phyloP scores from a whole-genome alignment of 2,329 filamentous ascomycete species.

The Mariannaea sp. region DNA sequence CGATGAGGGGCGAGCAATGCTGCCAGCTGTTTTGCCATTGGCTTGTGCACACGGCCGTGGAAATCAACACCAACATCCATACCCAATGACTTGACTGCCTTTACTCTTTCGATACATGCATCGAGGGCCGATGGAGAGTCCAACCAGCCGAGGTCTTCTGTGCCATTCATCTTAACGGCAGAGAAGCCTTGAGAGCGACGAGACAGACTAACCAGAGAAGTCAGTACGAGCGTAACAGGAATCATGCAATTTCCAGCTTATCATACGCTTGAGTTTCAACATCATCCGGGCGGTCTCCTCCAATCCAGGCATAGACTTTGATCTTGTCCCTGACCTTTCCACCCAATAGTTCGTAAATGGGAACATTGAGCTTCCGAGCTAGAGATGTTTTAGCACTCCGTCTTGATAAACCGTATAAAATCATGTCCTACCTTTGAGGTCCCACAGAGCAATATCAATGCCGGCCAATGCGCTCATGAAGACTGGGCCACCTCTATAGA shows the following conservation, averaged over 20 bases:
- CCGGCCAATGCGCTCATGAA: conserved; percentile 80
- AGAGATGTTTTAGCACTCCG: too few species aligned
- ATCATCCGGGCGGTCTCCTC: conserved; percentile 71
- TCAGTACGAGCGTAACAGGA: background rate
- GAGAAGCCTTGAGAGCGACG: conserved; percentile 66
- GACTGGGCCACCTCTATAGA: conserved; percentile 79
- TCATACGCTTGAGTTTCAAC: conserved; percentile 64
- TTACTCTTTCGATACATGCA: conserved; percentile 67
- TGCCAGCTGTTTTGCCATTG: conserved; percentile 81
- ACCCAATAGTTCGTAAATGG: conserved; percentile 74
- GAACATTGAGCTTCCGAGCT: conserved; percentile 60
- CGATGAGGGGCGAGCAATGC: conserved; percentile 67
- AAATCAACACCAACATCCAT: conserved; percentile 79
- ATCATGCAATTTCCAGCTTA: too few species aligned
- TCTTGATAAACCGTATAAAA: too few species aligned
- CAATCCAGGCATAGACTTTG: conserved; percentile 79
- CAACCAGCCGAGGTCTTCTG: conserved; percentile 75
- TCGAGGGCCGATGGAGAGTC: conserved; percentile 71
- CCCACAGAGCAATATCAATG: conserved; percentile 81
- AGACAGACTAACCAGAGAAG: conserved; percentile 47
- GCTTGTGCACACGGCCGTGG: conserved; percentile 76
- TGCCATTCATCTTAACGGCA: conserved; percentile 79
- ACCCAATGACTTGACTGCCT: conserved; percentile 69
- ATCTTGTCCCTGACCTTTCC: conserved; percentile 73
- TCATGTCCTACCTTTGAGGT: conserved; percentile 72